phyloP scores from a whole-genome alignment of 2,329 filamentous ascomycete species.

The Arthrocladium fulminans region DNA sequence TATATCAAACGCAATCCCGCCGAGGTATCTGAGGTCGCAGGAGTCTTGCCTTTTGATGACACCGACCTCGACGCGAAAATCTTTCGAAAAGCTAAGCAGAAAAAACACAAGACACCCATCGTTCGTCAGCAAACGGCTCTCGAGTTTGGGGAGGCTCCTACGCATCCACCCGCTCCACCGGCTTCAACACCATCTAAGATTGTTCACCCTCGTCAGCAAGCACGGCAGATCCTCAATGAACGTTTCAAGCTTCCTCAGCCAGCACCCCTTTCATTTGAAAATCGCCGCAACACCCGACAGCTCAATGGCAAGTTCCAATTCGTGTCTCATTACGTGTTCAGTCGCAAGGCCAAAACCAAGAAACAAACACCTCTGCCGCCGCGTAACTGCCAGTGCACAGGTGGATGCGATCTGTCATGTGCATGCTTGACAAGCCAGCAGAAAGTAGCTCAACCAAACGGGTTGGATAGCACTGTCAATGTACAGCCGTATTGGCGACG shows the following conservation, averaged over 20 bases:
- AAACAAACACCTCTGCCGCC: not conserved
- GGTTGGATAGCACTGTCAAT: not conserved
- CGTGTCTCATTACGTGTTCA: slow-evolving; percentile 17
- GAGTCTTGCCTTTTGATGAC: slow-evolving; percentile 15
- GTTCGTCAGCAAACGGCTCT: slow-evolving; percentile 3
- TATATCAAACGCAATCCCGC: slow-evolving; percentile 9
- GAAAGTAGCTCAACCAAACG: not conserved
- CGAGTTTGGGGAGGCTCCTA: slow-evolving; percentile 4
- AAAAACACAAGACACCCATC: slow-evolving; percentile 14
- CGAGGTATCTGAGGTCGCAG: slow-evolving; percentile 13
- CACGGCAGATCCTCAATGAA: slow-evolving; percentile 12
- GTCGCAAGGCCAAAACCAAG: slow-evolving; percentile 11
- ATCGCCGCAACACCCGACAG: slow-evolving; percentile 16
- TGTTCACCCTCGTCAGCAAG: slow-evolving; percentile 14
- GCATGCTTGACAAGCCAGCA: not conserved
- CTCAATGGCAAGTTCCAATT: slow-evolving; percentile 24
- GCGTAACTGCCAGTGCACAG: slow-evolving; percentile 1
- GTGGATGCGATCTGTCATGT: not conserved
- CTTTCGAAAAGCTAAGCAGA: slow-evolving; percentile 9
- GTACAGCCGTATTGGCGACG: slow-evolving; percentile 5
- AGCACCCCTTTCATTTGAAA: slow-evolving; percentile 17
- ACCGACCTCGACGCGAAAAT: slow-evolving; percentile 8
- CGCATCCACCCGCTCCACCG: not conserved
- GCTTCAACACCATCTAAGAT: not conserved
- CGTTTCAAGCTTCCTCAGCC: slow-evolving; percentile 15